Conservation (phyloP, 73 alveolate genomes). For the Diophrys sp. region DNA sequence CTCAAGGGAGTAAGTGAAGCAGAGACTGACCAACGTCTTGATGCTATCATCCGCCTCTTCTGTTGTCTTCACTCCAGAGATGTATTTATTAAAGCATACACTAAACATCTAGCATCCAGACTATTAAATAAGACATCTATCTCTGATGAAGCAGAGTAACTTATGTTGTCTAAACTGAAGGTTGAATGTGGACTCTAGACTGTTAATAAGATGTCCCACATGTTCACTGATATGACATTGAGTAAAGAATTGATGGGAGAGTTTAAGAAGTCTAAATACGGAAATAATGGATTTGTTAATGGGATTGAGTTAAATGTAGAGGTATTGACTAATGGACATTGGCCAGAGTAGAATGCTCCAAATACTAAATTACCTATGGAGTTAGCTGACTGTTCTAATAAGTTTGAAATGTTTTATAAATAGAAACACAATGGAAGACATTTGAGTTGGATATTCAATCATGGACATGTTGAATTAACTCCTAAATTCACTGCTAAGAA, state of each 20-base stretch:
- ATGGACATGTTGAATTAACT: slow-evolving; percentile 48
- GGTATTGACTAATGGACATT: slow-evolving; percentile 63
- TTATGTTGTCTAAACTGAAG: slow-evolving; percentile 67
- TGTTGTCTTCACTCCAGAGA: slow-evolving; percentile 73
- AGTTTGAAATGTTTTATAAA: slow-evolving; percentile 49
- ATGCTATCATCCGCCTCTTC: slow-evolving; percentile 71
- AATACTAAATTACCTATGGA: slow-evolving; percentile 57
- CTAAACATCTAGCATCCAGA: slow-evolving; percentile 65
- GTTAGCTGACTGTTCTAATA: slow-evolving; percentile 28
- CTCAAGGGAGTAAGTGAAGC: slow-evolving; percentile 68
- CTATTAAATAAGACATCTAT: slow-evolving; percentile 57
- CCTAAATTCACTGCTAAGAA: slow-evolving; percentile 39
- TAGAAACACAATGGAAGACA: slow-evolving; percentile 55
- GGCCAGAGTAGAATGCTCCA: slow-evolving; percentile 67
- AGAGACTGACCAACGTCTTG: slow-evolving; percentile 63
- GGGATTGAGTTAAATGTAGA: slow-evolving; percentile 42
- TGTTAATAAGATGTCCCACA: slow-evolving; percentile 68
- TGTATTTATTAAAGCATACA: slow-evolving; percentile 64
- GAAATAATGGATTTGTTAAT: slow-evolving; percentile 22
- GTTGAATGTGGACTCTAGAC: slow-evolving; percentile 75
- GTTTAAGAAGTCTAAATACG: slow-evolving; percentile 26
- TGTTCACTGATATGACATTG: slow-evolving; percentile 74
- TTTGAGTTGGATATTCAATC: slow-evolving; percentile 41
- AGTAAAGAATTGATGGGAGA: slow-evolving; percentile 64
- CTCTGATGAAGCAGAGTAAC: slow-evolving; percentile 63